Conservation (phyloP, 2,329 filamentous ascomycete genomes). For the Cordyceps militaris region DNA sequence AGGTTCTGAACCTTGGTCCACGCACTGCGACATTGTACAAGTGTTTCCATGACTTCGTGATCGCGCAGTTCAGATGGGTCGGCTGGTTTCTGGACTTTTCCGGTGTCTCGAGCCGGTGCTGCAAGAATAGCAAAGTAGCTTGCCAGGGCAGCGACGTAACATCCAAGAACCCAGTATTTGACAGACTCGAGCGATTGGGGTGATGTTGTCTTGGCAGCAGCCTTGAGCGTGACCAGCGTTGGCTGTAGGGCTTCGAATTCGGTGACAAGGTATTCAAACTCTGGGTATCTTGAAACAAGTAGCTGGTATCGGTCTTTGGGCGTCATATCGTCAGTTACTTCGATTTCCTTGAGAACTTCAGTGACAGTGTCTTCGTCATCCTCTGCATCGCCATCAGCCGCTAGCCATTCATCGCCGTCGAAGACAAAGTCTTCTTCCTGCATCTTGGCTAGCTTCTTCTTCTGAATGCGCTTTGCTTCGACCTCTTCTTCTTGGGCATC, state of each 20-base stretch:
- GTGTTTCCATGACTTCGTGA: slow-evolving; percentile 81
- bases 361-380: slow-evolving; percentile 60
- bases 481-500: slow-evolving; percentile 83
- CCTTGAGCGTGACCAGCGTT: slow-evolving; percentile 50
- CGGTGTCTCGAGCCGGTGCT: slow-evolving; percentile 59
- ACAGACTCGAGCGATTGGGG: slow-evolving; percentile 53
- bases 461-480: slow-evolving; percentile 80
- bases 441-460: slow-evolving; percentile 87
- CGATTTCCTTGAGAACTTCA: slow-evolving; percentile 76
- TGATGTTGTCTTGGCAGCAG: slow-evolving; percentile 46
- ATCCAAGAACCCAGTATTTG: slow-evolving; percentile 73
- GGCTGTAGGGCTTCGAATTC: slow-evolving; percentile 72
- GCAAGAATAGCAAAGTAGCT: slow-evolving; percentile 96
- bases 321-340: slow-evolving; percentile 73
- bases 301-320: slow-evolving; percentile 68
- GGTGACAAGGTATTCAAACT: slow-evolving; percentile 78
- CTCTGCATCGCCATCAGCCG: slow-evolving; percentile 43
- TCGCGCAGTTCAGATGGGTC: slow-evolving; percentile 76
- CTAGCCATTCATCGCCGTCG: slow-evolving; percentile 80
- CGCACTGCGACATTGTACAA: slow-evolving; percentile 71
- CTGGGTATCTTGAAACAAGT: slow-evolving; percentile 76
- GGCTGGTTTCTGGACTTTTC: slow-evolving; percentile 50
- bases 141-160: slow-evolving; percentile 77
- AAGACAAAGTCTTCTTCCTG: slow-evolving; percentile 88
- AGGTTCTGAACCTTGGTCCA: slow-evolving; percentile 71